These are phyloP conservation scores for Paraphaeosphaeria sporulosa DNA, from an alignment of 2,329 filamentous ascomycete genomes.

Conservation along the genomic window DNA sequence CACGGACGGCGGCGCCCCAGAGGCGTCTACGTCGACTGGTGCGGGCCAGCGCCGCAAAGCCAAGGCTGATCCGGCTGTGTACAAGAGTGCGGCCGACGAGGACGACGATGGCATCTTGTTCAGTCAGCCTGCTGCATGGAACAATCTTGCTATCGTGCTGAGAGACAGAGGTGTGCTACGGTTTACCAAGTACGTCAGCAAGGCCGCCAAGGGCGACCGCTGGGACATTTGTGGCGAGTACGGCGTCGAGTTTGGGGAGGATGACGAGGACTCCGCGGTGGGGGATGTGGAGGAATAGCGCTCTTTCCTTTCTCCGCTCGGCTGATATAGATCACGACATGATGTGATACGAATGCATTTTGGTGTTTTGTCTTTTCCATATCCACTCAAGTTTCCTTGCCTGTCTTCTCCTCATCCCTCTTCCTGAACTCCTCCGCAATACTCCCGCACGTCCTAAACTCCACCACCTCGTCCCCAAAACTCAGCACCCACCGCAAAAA, in stretches of 20 bases:
- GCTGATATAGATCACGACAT: conserved; percentile 4
- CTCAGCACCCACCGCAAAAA: conserved; percentile 60
- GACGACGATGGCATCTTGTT: conserved; percentile 81
- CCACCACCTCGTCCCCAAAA: conserved; percentile 52
- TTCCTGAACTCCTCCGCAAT: conserved; percentile 54
- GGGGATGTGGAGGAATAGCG: background rate
- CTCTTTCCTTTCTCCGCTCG: background rate
- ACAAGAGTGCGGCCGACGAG: conserved; percentile 63
- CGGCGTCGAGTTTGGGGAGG: conserved; percentile 69
- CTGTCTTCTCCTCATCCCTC: background rate
- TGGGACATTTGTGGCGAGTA: conserved; percentile 89
- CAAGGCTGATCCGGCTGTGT: conserved; percentile 79
- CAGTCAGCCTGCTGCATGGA: conserved; percentile 78
- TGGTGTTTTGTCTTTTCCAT: conserved; percentile 1
- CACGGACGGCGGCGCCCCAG: conserved; percentile 47
- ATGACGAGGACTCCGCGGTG: conserved; percentile 22
- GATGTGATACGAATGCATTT: conserved; percentile 10
- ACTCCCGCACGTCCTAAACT: conserved; percentile 55
- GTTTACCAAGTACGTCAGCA: conserved; percentile 96
- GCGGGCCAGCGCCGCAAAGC: conserved; percentile 56
- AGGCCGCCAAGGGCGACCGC: conserved; percentile 81
- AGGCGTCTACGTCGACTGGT: conserved; percentile 51
- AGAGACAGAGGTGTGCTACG: conserved; percentile 85
- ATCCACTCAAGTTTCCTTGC: background rate
- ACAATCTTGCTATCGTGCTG: conserved; percentile 88